A percentile compares a stretch with the other conserved stretches of the same genome.
phyloP scores from a whole-genome alignment of 2,329 filamentous ascomycete species.

The Allantophomopsis cytisporea region DNA sequence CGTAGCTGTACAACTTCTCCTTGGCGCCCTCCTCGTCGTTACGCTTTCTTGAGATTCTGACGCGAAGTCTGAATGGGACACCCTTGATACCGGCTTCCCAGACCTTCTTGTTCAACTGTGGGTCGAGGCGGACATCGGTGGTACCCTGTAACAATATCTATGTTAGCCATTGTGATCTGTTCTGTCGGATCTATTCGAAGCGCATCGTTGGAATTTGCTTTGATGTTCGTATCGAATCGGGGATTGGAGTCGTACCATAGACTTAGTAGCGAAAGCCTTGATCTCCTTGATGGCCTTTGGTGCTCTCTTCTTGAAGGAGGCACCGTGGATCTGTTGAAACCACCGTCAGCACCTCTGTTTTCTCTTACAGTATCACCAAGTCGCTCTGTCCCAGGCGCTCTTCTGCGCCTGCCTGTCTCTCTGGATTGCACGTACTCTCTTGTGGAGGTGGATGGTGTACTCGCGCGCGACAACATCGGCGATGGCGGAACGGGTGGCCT shows the following conservation, averaged over 20 bases:
- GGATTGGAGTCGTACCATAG: conserved; percentile 64
- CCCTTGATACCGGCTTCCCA: conserved; percentile 99
- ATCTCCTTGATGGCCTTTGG: conserved; percentile 99
- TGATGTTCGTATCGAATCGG: too few species aligned
- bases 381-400: conserved; percentile 48
- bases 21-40: conserved; percentile 99
- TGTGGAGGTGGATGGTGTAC: conserved; percentile 99
- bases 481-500: conserved; percentile 78
- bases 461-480: conserved; percentile 98
- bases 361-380: conserved; percentile 1
- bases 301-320: conserved; percentile 99
- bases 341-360: conserved; percentile 30
- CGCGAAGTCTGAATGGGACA: conserved; percentile 89
- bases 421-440: conserved; percentile 63
- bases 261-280: conserved; percentile 79
- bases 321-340: conserved; percentile 71
- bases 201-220: too few species aligned
- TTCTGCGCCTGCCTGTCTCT: conserved; percentile 2
- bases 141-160: conserved; percentile 54
- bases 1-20: conserved; percentile 99
- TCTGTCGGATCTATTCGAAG: not conserved
- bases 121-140: conserved; percentile 92
- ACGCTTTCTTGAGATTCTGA: conserved; percentile 98
- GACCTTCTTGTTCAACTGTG: conserved; percentile 99
- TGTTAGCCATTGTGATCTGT: not conserved